Percentiles rank a stretch among this genome's conserved stretches.
Evolutionary conservation across 306 rosid species (phyloP).

Genomic region (Inga laurina): DNA sequence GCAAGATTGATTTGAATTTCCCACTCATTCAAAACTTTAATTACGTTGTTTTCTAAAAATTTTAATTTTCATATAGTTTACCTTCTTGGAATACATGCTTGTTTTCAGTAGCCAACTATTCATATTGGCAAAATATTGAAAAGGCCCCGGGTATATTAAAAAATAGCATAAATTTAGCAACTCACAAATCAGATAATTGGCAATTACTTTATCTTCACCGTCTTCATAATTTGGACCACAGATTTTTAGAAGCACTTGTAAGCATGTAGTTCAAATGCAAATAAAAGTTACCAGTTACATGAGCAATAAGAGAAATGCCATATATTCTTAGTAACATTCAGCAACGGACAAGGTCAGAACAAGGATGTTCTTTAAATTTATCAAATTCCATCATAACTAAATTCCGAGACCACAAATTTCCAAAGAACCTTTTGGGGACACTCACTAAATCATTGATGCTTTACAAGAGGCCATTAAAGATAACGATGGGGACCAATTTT

Average conservation of each 20-base stretch:
- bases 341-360: neutral
- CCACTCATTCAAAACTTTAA: conserved; percentile 17
- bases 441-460: conserved; percentile 25
- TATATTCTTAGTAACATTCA: neutral
- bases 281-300: conserved; percentile 14
- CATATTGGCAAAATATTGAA: conserved; percentile 15
- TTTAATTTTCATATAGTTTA: conserved; percentile 15
- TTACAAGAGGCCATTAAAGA: conserved; percentile 34
- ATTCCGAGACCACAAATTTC: conserved; percentile 35
- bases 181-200: conserved; percentile 17
- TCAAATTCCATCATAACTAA: conserved; percentile 24
- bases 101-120: conserved; percentile 13
- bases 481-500: conserved; percentile 36
- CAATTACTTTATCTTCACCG: conserved; percentile 14
- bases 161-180: conserved; percentile 5
- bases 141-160: conserved; percentile 21
- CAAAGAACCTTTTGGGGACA: conserved; percentile 20
- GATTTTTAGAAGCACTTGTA: conserved; percentile 1
- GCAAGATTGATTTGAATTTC: conserved; percentile 22
- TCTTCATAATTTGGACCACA: conserved; percentile 28
- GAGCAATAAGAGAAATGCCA: conserved; percentile 20
- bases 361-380: neutral
- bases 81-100: conserved; percentile 23
- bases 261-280: conserved; percentile 16
- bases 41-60: neutral